These are phyloP conservation scores for Dactylonectria estremocensis DNA, from an alignment of 2,329 filamentous ascomycete genomes.

Conservation along the genomic window DNA sequence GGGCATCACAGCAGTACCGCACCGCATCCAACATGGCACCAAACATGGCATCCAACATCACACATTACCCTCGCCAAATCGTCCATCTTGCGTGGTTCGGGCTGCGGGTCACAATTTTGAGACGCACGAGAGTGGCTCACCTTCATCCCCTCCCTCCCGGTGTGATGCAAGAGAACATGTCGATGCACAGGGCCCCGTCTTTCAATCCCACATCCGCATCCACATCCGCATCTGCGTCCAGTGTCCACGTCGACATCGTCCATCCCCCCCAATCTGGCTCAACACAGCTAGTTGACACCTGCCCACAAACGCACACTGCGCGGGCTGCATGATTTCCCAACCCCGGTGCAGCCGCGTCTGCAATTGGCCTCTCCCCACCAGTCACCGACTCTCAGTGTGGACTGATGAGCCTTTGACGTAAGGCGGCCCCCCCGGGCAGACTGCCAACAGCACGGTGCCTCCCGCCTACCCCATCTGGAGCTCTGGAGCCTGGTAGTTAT, in stretches of 20 bases:
- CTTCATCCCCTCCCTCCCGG: constrained; percentile 35
- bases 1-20: constrained; percentile 11
- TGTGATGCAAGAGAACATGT: constrained; percentile 45
- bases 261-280: constrained; percentile 35
- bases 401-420: constrained; percentile 50
- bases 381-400: constrained; percentile 39
- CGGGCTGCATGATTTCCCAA: constrained; percentile 34
- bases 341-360: constrained; percentile 39
- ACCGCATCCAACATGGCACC: too few relatives aligned
- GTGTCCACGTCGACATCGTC: constrained; percentile 29
- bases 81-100: constrained; percentile 15
- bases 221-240: constrained; percentile 29
- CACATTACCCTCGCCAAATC: constrained; percentile 12
- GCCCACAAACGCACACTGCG: constrained; percentile 38
- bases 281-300: constrained; percentile 35
- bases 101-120: constrained; percentile 30
- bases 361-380: constrained; percentile 41
- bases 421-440: constrained; percentile 37
- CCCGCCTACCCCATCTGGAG: constrained; percentile 47
- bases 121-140: constrained; percentile 41
- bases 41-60: constrained; percentile 13
- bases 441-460: constrained; percentile 44
- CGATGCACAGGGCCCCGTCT: constrained; percentile 42
- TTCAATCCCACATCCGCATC: constrained; percentile 38
- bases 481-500: constrained; percentile 45